phyloP scores from a whole-genome alignment of 176 grass and related monocot species.

The Eremochloa ophiuroides region DNA sequence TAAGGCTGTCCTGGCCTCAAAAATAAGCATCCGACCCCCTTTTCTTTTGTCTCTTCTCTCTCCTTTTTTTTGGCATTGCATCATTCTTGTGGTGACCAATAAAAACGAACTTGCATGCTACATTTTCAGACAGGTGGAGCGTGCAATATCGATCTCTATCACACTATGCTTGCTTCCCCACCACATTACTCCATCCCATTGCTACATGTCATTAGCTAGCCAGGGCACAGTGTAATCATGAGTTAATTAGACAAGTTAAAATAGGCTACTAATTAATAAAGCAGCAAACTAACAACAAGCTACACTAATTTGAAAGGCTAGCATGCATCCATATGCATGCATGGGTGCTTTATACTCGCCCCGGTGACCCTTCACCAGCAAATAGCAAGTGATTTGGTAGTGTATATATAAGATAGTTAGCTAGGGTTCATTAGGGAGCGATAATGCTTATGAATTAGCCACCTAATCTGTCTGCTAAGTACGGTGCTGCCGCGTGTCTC shows the following conservation, averaged over 20 bases:
- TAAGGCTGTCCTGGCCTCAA: background rate
- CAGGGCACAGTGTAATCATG: background rate
- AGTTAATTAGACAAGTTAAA: background rate
- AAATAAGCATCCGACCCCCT: background rate
- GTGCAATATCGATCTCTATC: background rate
- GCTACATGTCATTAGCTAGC: background rate
- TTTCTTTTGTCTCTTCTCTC: background rate
- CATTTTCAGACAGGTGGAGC: constrained; percentile 20
- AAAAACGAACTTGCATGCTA: background rate
- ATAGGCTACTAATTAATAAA: background rate
- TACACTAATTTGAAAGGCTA: constrained; percentile 1
- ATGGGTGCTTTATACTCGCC: background rate
- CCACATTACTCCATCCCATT: background rate
- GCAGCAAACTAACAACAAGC: background rate
- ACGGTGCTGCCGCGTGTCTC: constrained; percentile 1
- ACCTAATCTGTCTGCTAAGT: background rate
- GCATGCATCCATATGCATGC: background rate
- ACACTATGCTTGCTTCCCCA: background rate
- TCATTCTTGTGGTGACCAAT: background rate
- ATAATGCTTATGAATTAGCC: background rate
- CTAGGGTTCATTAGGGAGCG: background rate
- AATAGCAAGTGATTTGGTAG: background rate
- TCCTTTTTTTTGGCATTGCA: background rate
- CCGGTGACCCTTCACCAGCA: constrained; percentile 11
- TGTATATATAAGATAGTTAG: background rate